A percentile compares a stretch with the other conserved stretches of the same genome.
Evolutionary conservation across 1,284 basidiomycete genomes (phyloP).

Genomic region (Phellopilus nigrolimitatus): DNA sequence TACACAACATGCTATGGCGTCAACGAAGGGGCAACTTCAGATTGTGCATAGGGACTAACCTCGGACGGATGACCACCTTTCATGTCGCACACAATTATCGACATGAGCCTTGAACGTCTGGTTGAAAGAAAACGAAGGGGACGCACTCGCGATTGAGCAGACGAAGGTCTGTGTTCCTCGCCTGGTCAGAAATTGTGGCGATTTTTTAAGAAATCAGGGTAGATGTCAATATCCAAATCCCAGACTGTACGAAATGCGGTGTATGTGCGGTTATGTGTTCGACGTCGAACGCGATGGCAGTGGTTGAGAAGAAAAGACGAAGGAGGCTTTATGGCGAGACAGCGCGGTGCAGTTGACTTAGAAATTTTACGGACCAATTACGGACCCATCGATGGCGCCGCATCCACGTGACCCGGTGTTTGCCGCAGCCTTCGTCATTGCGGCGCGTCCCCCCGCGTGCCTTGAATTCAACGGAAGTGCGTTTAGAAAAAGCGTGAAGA

Average conservation of each 20-base stretch:
- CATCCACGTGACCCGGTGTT: not conserved
- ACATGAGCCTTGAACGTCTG: conserved; percentile 22
- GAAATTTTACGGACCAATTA: conserved; percentile 12
- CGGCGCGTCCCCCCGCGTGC: no score
- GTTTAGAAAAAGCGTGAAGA: no score
- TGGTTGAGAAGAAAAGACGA: conserved; percentile 10
- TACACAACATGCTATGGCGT: conserved; percentile 10
- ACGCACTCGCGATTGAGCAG: conserved; percentile 75
- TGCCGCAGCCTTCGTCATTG: no score
- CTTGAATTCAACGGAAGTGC: no score
- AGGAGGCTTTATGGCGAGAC: not conserved
- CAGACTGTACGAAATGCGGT: not conserved
- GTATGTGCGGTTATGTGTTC: not conserved
- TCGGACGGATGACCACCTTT: conserved; percentile 76
- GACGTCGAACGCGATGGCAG: not conserved
- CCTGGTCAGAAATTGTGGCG: conserved; percentile 66
- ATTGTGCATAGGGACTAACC: conserved; percentile 39
- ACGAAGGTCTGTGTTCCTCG: conserved; percentile 74
- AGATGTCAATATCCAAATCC: not conserved
- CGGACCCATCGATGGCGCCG: conserved; percentile 7
- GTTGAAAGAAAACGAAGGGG: conserved; percentile 23
- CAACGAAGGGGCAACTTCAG: conserved; percentile 14
- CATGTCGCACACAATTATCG: conserved; percentile 17
- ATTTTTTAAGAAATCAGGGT: conserved; percentile 3
- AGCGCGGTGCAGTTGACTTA: conserved; percentile 6